phyloP scores from a whole-genome alignment of 306 rosid genomes.

The Lupinus albus region DNA sequence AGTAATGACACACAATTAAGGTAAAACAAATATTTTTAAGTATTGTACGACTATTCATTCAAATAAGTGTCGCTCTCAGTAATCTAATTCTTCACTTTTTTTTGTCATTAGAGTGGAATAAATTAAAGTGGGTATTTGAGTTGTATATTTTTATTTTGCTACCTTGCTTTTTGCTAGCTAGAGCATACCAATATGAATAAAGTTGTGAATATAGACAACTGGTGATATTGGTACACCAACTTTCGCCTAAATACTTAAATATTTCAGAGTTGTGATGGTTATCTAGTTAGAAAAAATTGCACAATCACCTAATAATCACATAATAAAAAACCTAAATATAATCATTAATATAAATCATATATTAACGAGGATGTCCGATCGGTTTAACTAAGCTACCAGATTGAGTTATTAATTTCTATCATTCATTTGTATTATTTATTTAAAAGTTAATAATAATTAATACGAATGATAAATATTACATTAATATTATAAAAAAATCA shows the following conservation, averaged over 20 bases:
- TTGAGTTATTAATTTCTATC: constrained; percentile 31
- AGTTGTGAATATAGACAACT: constrained; percentile 1
- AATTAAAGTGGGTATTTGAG: no score
- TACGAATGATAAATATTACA: no score
- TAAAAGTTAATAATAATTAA: background rate
- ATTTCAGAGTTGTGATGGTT: constrained; percentile 38
- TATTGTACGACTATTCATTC: no score
- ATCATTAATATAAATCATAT: background rate
- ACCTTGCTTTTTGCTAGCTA: constrained; percentile 15
- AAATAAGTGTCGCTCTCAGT: no score
- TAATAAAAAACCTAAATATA: background rate
- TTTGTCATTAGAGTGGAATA: no score
- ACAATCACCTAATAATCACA: constrained; percentile 34
- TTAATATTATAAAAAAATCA: no score
- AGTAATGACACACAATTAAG: no score
- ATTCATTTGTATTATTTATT: background rate
- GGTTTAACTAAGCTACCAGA: constrained; percentile 46
- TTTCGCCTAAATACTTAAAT: constrained; percentile 34
- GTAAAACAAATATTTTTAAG: no score
- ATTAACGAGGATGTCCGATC: background rate
- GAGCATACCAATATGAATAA: background rate
- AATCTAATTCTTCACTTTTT: no score
- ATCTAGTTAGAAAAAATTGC: constrained; percentile 19
- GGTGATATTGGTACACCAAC: constrained; percentile 45
- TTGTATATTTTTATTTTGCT: background rate